These are phyloP conservation scores for Penicillium roqueforti DNA, from an alignment of 495 filamentous ascomycete species.

Conservation along the genomic window DNA sequence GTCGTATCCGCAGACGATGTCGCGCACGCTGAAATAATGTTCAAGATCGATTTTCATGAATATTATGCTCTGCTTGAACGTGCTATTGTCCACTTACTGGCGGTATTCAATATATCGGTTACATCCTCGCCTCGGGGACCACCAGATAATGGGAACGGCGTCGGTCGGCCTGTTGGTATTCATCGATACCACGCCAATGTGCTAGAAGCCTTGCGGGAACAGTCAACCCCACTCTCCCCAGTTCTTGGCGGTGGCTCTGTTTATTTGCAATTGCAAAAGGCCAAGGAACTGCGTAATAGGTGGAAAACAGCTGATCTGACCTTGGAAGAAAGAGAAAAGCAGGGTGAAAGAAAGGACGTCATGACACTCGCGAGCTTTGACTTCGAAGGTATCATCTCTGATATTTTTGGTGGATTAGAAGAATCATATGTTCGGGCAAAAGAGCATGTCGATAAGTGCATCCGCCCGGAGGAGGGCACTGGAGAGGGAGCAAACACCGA, in stretches of 20 bases:
- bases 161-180: conserved; percentile 10
- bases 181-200: conserved; percentile 65
- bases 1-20: conserved; percentile 15
- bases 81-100: conserved; percentile 56
- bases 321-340: conserved; percentile 30
- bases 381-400: conserved; percentile 49
- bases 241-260: conserved; percentile 49
- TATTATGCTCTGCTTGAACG: conserved; percentile 65
- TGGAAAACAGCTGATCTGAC: conserved; percentile 59
- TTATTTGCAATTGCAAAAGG: conserved; percentile 45
- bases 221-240: conserved; percentile 45
- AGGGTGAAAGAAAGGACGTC: conserved; percentile 12
- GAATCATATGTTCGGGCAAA: conserved; percentile 29
- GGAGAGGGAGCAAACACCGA: conserved; percentile 23
- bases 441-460: conserved; percentile 25
- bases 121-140: conserved; percentile 12
- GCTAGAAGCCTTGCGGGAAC: conserved; percentile 49
- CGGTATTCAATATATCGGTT: conserved; percentile 51
- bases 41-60: conserved; percentile 68
- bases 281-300: conserved; percentile 62
- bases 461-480: conserved; percentile 2
- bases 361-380: conserved; percentile 50
- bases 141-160: conserved; percentile 6
- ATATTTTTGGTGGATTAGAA: conserved; percentile 37
- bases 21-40: conserved; percentile 55